phyloP scores from a whole-genome alignment of 1,139 yeast genomes.

The Eremothecium gossypii region DNA sequence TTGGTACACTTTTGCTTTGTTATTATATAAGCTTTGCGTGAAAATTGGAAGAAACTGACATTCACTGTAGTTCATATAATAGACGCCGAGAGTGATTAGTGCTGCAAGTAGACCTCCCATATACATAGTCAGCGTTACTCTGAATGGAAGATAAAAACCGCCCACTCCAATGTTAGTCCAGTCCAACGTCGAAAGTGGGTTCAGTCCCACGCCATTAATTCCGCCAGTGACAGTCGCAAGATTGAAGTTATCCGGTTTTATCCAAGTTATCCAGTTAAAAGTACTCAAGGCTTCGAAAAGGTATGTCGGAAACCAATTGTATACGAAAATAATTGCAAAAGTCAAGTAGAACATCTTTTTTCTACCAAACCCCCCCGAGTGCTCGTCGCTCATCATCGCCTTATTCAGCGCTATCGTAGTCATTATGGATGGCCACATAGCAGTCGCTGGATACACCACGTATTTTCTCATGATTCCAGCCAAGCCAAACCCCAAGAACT shows the following conservation, averaged over 20 bases:
- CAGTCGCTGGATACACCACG: constrained; percentile 46
- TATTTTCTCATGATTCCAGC: constrained; percentile 53
- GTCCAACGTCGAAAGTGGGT: constrained; percentile 45
- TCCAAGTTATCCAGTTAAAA: constrained; percentile 62
- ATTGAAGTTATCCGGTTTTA: constrained; percentile 43
- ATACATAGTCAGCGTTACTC: constrained; percentile 35
- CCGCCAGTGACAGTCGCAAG: constrained; percentile 49
- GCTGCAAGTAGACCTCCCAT: constrained; percentile 40
- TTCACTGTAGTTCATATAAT: constrained; percentile 44
- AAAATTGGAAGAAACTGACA: constrained; percentile 49
- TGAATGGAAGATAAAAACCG: constrained; percentile 35
- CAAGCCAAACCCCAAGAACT: constrained; percentile 53
- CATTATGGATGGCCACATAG: constrained; percentile 49
- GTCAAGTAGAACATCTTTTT: constrained; percentile 38
- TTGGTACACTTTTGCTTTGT: constrained; percentile 37
- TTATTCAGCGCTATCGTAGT: constrained; percentile 49
- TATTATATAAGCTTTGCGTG: constrained; percentile 39
- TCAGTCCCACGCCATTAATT: constrained; percentile 43
- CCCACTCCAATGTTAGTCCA: constrained; percentile 31
- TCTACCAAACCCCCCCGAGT: constrained; percentile 40
- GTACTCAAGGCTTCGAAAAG: constrained; percentile 16
- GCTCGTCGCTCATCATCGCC: constrained; percentile 41
- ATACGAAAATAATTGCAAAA: constrained; percentile 36
- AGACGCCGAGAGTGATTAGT: constrained; percentile 36
- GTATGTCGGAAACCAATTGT: constrained; percentile 49